Percentiles rank a stretch among this genome's conserved stretches.
These are phyloP conservation scores for Sarocladiaceae sp. DNA, from an alignment of 2,329 filamentous ascomycete species.

Conservation along the genomic window DNA sequence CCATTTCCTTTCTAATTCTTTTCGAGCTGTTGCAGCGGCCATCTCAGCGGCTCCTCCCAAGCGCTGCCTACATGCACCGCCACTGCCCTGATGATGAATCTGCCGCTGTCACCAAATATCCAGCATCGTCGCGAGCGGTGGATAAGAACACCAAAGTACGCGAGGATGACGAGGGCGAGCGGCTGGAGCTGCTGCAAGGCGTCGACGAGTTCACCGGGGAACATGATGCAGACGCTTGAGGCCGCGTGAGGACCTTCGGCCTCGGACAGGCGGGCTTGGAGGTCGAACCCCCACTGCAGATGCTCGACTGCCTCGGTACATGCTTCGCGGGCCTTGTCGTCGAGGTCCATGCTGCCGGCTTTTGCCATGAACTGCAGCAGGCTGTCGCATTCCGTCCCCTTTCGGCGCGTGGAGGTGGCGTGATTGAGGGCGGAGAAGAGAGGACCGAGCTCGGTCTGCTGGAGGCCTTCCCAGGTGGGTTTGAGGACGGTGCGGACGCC, in stretches of 20 bases:
- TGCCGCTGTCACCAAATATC: constrained; percentile 30
- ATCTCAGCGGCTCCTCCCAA: constrained; percentile 26
- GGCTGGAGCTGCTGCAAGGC: constrained; percentile 28
- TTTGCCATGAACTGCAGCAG: constrained; percentile 23
- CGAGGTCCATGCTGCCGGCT: background rate
- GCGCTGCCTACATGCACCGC: constrained; percentile 25
- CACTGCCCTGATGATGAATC: constrained; percentile 24
- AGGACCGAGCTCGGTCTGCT: constrained; percentile 25
- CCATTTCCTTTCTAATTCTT: constrained; percentile 1
- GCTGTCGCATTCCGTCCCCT: constrained; percentile 20
- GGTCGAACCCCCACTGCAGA: constrained; percentile 29
- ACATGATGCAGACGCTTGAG: constrained; percentile 25
- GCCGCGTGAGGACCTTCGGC: constrained; percentile 22
- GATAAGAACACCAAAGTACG: constrained; percentile 43
- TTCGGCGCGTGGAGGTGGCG: constrained; percentile 13
- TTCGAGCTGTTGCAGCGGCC: constrained; percentile 25
- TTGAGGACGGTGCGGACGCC: constrained; percentile 33
- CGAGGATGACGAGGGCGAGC: constrained; percentile 39
- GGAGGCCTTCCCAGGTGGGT: constrained; percentile 27
- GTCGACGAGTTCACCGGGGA: constrained; percentile 27
- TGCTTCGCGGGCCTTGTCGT: constrained; percentile 12
- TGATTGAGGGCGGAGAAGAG: constrained; percentile 15
- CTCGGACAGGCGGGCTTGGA: constrained; percentile 20
- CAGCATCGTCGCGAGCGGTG: constrained; percentile 33
- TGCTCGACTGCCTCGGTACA: constrained; percentile 22